These are phyloP conservation scores for Beauveria pseudobassiana DNA, from an alignment of 2,329 filamentous ascomycete species.

Conservation along the genomic window DNA sequence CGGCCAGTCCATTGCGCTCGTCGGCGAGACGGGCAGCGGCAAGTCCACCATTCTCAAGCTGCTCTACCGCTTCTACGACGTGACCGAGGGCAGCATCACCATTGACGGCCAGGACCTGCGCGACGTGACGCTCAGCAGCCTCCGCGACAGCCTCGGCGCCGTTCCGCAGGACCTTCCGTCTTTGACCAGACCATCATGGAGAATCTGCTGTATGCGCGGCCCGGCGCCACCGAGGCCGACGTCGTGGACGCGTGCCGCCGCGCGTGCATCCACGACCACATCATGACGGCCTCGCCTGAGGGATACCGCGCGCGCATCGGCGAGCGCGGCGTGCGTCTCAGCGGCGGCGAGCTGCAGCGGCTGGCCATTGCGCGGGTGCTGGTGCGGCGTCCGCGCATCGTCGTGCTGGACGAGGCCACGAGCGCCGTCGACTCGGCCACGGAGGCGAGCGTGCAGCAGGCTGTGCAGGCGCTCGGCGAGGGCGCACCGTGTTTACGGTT, in stretches of 20 bases:
- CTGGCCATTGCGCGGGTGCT: conserved; percentile 37
- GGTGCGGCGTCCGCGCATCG: conserved; percentile 21
- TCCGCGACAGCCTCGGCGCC: conserved; percentile 52
- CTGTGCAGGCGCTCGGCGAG: conserved; percentile 36
- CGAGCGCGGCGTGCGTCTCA: conserved; percentile 40
- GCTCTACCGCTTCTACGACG: conserved; percentile 53
- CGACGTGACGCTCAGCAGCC: conserved; percentile 47
- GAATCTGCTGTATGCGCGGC: conserved; percentile 56
- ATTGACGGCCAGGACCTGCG: conserved; percentile 55
- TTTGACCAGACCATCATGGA: conserved; percentile 59
- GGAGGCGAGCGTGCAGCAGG: conserved; percentile 33
- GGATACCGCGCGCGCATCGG: conserved; percentile 41
- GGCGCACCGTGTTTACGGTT: conserved; percentile 44
- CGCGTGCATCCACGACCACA: conserved; percentile 58
- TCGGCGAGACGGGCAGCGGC: conserved; percentile 55
- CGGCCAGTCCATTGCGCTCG: conserved; percentile 51
- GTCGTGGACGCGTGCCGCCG: conserved; percentile 52
- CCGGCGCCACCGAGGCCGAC: conserved; percentile 53
- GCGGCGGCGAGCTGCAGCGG: conserved; percentile 44
- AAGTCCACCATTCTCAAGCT: conserved; percentile 57
- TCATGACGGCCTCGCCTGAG: conserved; percentile 48
- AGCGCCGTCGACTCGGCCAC: conserved; percentile 37
- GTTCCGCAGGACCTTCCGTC: conserved; percentile 57
- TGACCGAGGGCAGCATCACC: conserved; percentile 42
- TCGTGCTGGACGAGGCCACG: conserved; percentile 42